Base-by-base conservation (phyloP, 2,329 filamentous ascomycete species). In the Diaporthe sp. region DNA sequence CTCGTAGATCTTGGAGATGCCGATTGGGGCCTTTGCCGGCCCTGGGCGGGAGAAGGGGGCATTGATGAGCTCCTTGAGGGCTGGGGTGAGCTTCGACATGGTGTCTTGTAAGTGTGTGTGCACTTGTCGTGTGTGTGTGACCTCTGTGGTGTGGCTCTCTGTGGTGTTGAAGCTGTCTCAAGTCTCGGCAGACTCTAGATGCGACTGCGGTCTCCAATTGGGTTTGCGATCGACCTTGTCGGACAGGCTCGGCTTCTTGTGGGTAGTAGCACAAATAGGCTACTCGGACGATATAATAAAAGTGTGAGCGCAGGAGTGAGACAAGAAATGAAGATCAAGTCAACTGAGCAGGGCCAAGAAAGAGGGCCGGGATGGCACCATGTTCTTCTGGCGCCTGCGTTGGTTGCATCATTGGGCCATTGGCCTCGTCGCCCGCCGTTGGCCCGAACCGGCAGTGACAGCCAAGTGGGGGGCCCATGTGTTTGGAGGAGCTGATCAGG, bases 11-110 rank as follows among this genome's bases (percentile, higher is more conserved):
- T 91, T 88, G 63, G 86, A 84, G 71, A 95, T 93, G 75, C 89
- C 86, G 17, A 86, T 83, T 37, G 93, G 89, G 2, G 93, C 92
- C 1, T 92, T 88, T 2, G 91, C 87, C 2, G 91, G 92, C 66
- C 91, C 90, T 0, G 93, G 92, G 2, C 89, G 87, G 56, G 93
- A 91, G 78, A 91, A 89, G 5, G 92, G 88, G 74, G 92, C 90
- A 79, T 93, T 93, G 84, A 96, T 92, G 76, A 96, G 89, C 61
- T 91, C 88, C 84, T 95, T 96, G 78, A 96, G 87, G 66, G 90
- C 84, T 1, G 89, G 86, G 1, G 93, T 94, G 27, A 96, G 88
- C 82, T 94, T 95, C 9, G 79, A 83, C 73, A 73, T 75, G 37
- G 17, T 65, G 39, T 55, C 42, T 3, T 61, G 51, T 3, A 15